These are phyloP conservation scores for Maudiozyma saulgeensis DNA, from an alignment of 805 yeast genomes.

Conservation along the genomic window DNA sequence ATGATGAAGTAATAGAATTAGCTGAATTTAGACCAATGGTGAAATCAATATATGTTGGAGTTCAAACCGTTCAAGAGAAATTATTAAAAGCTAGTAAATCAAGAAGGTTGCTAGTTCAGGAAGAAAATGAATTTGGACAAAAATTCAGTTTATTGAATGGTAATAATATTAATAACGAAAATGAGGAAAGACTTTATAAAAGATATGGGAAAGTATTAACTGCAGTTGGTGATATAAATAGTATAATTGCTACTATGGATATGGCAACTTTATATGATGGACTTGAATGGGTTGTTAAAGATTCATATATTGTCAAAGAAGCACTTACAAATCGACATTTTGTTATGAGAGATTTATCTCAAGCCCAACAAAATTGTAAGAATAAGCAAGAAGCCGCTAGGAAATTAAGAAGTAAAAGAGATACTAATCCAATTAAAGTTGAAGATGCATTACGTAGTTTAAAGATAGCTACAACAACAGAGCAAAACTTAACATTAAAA, in stretches of 20 bases:
- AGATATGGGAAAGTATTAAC: slow-evolving; percentile 61
- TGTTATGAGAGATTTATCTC: slow-evolving; percentile 77
- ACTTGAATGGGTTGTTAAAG: slow-evolving; percentile 51
- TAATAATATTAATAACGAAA: slow-evolving; percentile 24
- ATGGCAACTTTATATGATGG: slow-evolving; percentile 73
- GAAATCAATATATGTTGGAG: slow-evolving; percentile 56
- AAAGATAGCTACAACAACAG: slow-evolving; percentile 68
- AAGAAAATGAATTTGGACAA: slow-evolving; percentile 45
- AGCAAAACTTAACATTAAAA: slow-evolving; percentile 66
- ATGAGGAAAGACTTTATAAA: slow-evolving; percentile 48
- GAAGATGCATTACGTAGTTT: slow-evolving; percentile 80
- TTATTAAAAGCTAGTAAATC: slow-evolving; percentile 45
- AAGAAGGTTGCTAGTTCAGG: slow-evolving; percentile 41
- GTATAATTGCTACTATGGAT: slow-evolving; percentile 61
- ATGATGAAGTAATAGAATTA: slow-evolving; percentile 72
- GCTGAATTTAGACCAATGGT: slow-evolving; percentile 82
- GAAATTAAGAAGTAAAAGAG: slow-evolving; percentile 58
- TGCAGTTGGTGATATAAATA: slow-evolving; percentile 65
- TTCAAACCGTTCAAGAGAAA: slow-evolving; percentile 43
- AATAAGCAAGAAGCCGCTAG: slow-evolving; percentile 62
- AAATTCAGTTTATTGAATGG: slow-evolving; percentile 15
- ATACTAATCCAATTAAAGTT: slow-evolving; percentile 77
- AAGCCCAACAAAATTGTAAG: slow-evolving; percentile 68
- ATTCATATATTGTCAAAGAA: slow-evolving; percentile 83
- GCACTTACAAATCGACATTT: slow-evolving; percentile 87